Percentiles rank a stretch among this genome's conserved stretches.
Evolutionary conservation across 371 early-diverging fungal species (phyloP).

Genomic region (Mortierella sp.): DNA sequence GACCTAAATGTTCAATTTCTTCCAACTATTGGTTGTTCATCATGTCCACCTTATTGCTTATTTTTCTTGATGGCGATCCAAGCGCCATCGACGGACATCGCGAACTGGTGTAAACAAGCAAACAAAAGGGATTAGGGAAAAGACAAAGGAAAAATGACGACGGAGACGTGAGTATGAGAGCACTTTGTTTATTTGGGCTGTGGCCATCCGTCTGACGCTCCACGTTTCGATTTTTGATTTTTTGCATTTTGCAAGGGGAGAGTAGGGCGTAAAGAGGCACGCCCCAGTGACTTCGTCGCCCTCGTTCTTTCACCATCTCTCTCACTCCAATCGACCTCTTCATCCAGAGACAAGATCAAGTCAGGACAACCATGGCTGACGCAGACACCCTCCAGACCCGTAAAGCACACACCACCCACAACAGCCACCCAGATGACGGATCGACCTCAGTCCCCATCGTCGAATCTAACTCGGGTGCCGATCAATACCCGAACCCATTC

Average conservation of each 20-base stretch:
- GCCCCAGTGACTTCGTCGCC: not conserved
- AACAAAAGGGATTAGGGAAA: too few relatives aligned
- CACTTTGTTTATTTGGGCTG: not conserved
- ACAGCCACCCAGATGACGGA: not conserved
- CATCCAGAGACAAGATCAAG: not conserved
- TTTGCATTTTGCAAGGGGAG: too few relatives aligned
- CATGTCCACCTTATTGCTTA: too few relatives aligned
- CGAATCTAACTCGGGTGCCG: not conserved
- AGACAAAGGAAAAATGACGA: too few relatives aligned
- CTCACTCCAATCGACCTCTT: not conserved
- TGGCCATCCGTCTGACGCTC: too few relatives aligned
- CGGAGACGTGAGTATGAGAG: too few relatives aligned
- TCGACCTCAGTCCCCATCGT: constrained; percentile 2
- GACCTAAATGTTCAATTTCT: too few relatives aligned
- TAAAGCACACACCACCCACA: not conserved
- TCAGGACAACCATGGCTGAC: not conserved
- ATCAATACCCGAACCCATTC: constrained; percentile 13
- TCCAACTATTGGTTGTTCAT: too few relatives aligned
- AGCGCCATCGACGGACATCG: too few relatives aligned
- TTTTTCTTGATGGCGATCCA: too few relatives aligned
- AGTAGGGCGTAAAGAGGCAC: not conserved
- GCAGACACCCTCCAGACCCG: not conserved
- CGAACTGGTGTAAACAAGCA: too few relatives aligned
- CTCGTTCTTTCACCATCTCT: not conserved
- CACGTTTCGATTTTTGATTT: not conserved